Conservation (phyloP, 148 eudicot genomes). For the Chenopodium quinoa region DNA sequence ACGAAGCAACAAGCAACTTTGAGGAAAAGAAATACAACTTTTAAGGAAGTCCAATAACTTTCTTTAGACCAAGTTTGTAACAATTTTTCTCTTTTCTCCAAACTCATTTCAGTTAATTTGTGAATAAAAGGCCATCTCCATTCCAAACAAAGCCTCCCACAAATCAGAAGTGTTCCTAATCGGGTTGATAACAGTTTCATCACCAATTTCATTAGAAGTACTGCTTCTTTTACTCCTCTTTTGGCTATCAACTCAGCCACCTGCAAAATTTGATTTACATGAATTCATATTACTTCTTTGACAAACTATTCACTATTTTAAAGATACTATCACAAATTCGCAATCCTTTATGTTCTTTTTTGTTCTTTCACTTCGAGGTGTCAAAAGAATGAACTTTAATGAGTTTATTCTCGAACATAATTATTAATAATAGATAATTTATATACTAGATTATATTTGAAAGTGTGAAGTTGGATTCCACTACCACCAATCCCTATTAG, state of each 20-base stretch:
- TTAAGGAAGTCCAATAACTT: slow-evolving; percentile 34
- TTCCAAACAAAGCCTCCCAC: slow-evolving; percentile 54
- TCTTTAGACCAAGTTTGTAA: slow-evolving; percentile 65
- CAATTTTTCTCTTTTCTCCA: slow-evolving; percentile 52
- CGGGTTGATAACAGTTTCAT: slow-evolving; percentile 52
- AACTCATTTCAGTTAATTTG: slow-evolving; percentile 45
- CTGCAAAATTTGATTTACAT: slow-evolving; percentile 22
- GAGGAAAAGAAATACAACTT: slow-evolving; percentile 41
- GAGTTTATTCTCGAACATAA: no score
- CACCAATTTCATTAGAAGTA: slow-evolving; percentile 37
- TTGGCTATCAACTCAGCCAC: slow-evolving; percentile 48
- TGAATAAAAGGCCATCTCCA: slow-evolving; percentile 62
- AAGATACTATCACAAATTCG: no score
- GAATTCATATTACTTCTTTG: not conserved
- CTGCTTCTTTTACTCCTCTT: slow-evolving; percentile 40
- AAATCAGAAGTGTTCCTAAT: slow-evolving; percentile 63
- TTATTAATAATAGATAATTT: no score
- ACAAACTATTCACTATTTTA: not conserved
- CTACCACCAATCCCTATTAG: no score
- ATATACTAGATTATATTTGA: no score
- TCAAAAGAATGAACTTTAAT: no score
- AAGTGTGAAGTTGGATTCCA: no score
- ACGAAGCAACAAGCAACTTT: slow-evolving; percentile 40
- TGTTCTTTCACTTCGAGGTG: not conserved
- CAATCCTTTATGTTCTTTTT: no score